These are phyloP conservation scores for Vicia villosa DNA, from an alignment of 306 rosid species.

Conservation along the genomic window DNA sequence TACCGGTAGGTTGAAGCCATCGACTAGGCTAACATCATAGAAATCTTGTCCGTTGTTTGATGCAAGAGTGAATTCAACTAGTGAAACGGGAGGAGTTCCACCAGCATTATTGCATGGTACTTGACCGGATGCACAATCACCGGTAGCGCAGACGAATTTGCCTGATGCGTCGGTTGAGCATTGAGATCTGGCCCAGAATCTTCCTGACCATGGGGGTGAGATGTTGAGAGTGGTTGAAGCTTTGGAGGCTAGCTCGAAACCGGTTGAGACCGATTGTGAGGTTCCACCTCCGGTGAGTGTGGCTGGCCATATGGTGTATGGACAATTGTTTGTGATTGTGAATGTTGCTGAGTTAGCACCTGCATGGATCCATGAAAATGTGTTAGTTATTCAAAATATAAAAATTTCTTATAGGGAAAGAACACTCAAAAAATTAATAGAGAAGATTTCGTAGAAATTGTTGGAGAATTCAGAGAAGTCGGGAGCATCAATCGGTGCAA, in stretches of 20 bases:
- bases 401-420: background rate
- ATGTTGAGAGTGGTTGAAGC: constrained; percentile 15
- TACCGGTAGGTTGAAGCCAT: constrained; percentile 46
- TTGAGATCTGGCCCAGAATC: constrained; percentile 43
- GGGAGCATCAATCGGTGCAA: too few relatives aligned
- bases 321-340: constrained; percentile 44
- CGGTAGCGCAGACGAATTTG: constrained; percentile 36
- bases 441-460: too few relatives aligned
- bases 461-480: too few relatives aligned
- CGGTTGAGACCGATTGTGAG: constrained; percentile 30
- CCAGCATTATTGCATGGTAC: constrained; percentile 45
- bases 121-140: constrained; percentile 41
- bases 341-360: constrained; percentile 38
- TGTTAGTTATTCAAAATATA: constrained; percentile 16
- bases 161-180: constrained; percentile 35
- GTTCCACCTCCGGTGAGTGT: constrained; percentile 38
- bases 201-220: constrained; percentile 41
- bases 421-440: background rate
- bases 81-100: constrained; percentile 39
- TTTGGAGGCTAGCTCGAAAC: constrained; percentile 33
- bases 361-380: constrained; percentile 22
- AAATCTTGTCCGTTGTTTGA: constrained; percentile 37
- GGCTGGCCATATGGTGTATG: constrained; percentile 47
- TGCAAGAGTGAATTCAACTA: constrained; percentile 41
- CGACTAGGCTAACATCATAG: constrained; percentile 49